Base-by-base conservation (phyloP, 768 basidiomycete species). In the Hysterangium stoloniferum region DNA sequence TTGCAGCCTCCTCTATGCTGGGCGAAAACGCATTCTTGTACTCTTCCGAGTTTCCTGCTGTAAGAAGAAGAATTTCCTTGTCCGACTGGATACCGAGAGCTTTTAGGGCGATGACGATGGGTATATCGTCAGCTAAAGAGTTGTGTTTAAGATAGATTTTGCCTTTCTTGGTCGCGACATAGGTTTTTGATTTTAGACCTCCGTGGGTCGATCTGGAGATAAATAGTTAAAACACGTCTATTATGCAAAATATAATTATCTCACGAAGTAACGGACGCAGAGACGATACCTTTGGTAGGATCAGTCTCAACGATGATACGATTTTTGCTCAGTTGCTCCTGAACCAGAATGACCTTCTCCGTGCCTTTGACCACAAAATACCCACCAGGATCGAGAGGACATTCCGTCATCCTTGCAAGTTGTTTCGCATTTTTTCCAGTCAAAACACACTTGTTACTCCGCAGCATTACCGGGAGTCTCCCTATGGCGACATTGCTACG, bases 281-380 rank as follows among this genome's bases (percentile, higher is more conserved):
- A 91, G 0, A 96, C 93, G 33, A 85, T 71, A 4, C 88, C 89
- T 66, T 98, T 97, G 35, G 82, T 82, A 19, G 76, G 68, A 66
- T 98, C 96, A 5, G 84, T 87, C 71, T 98, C 96, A 54, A 99
- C 96, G 57, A 99, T 97, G 62, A 99, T 99, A 35, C 96, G 80
- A 66, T 99, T 98, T 75, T 98, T 98, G 75, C 90, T 94, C 61
- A 98, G 69, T 68, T 99, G 96, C 64, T 98, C 96, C 66, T 99
- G 96, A 6, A 99, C 95, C 55, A 99, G 73, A 58, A 99, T 99
- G 59, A 99, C 96, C 69, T 98, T 99, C 68, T 99, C 95, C 36
- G 95, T 99, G 32, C 95, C 95, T 68, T 94, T 97, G 45, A 99
- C 96, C 52, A 99, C 86, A 66, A 99, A 99, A 64, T 98, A 98